Evolutionary conservation across 2,329 filamentous ascomycete species (phyloP), one percentile per base, ranked within the genome.

Genomic region (Westerdykella ornata): DNA sequence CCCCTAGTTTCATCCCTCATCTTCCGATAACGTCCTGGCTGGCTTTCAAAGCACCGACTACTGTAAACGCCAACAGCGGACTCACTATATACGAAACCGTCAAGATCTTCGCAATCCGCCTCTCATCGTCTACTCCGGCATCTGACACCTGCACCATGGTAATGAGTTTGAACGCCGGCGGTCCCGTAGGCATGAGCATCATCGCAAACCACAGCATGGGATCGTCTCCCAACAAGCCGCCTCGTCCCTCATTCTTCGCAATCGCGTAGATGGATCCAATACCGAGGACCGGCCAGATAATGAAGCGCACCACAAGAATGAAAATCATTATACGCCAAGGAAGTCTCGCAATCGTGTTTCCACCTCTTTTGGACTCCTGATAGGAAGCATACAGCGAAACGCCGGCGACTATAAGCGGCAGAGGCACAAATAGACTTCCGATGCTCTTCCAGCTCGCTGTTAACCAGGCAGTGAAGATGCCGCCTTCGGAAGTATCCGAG

Each of bases 191-290:
- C 71, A 77, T 77, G 12, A 78, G 55, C 75, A 78, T 79, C 71
- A 79, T 71, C 1, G 65, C 68, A 52, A 84, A 84, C 78, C 78
- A 83, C 15, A 84, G 61, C 48, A 83, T 75, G 0, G 79, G 79
- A 52, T 84, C 80, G 3, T 67, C 51, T 1, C 69, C 68, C 2
- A 84, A 53, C 2, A 77, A 18, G 5, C 46, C 48, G 6, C 39
- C 33, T 1, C 49, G 52, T 0, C 77, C 79, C 37, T 66, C 67
- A 20, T 65, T 67, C 6, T 67, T 70, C 0, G 74, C 77, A 4
- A 83, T 54, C 0, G 60, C 46, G 48, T 77, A 82, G 7, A 84
- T 71, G 3, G 73, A 26, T 0, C 66, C 64, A 17, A 84, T 78
- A 1, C 50, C 54, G 14, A 55, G 31, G 1, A 52, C 35, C 1